Base-by-base conservation (phyloP, 306 rosid species). In the Oemleria cerasiformis region DNA sequence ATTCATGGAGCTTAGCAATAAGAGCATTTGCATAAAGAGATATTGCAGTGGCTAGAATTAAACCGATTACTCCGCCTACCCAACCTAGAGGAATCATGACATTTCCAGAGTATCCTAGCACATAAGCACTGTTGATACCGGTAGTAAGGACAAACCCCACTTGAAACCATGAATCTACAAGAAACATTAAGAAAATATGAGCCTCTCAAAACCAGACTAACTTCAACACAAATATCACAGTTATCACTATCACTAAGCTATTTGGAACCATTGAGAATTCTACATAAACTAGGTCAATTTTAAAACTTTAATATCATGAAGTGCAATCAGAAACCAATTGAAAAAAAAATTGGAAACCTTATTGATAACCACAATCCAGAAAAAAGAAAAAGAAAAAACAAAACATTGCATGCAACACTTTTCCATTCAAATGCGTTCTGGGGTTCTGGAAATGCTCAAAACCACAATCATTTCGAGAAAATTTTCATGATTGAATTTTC, bases 41-140 rank as follows among this genome's bases (percentile, higher is more conserved):
- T 17, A 94, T 86, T 0, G 81, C 84, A 2, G 96, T 82, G 16
- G 96, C 97, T n/a, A 73, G 65, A 73, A 94, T 36, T 38, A 94
- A 80, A 72, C 98, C 97, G 20, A 86, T 70, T 0, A 86, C 90
- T 13, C 98, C 98, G 63, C 74, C 76, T 1, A 57, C 16, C 98
- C 98, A 94, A 68, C 97, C 97, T 25, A 94, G 78, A 61, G 95
- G 98, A 63, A 94, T 96, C 98, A 94, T 91, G 73, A 87, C 80
- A 38, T 92, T 84, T 8, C 92, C 97, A 0, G 99, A 89, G 79
- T 91, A 94, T 43, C 99, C 99, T 64, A 94, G 81, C 66, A 94
- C 96, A 76, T 87, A 94, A 2, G 96, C 95, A 49, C 97, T 91
- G 83, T 94, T 88, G 80, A 94, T 78, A 71, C 96, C 99, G 5